phyloP scores from a whole-genome alignment of 768 basidiomycete genomes.

The Amanita rimosa region DNA sequence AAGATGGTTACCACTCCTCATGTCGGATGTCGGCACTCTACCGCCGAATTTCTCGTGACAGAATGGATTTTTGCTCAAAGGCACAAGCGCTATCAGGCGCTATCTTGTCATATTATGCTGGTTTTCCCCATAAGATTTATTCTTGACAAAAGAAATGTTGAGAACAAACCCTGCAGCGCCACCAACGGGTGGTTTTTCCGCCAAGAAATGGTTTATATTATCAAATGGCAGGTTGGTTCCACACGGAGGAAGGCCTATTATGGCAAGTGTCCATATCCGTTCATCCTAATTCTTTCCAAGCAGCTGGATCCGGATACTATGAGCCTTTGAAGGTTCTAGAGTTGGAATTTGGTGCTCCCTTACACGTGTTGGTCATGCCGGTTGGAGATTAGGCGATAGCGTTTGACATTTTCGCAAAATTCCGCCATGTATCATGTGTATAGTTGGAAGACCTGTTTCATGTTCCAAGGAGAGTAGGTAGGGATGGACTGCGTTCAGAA shows the following conservation, averaged over 20 bases:
- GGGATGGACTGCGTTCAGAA: neutral
- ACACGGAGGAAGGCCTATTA: neutral
- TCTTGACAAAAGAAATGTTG: no score
- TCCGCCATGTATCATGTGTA: neutral
- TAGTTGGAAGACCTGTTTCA: neutral
- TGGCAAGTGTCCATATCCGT: neutral
- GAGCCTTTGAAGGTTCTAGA: neutral
- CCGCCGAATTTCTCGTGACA: neutral
- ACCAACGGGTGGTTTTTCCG: neutral
- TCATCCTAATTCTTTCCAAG: neutral
- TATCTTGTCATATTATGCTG: no score
- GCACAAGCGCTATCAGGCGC: no score
- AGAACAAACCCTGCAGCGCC: neutral
- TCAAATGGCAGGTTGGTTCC: neutral
- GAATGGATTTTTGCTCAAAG: neutral
- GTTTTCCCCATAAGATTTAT: neutral
- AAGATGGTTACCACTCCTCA: neutral
- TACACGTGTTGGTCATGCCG: neutral
- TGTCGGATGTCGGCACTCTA: neutral
- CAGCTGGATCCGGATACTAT: neutral
- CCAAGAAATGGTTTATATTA: neutral
- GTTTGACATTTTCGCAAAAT: neutral
- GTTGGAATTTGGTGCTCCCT: neutral
- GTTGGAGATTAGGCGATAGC: neutral
- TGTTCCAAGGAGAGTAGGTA: neutral